Evolutionary conservation across 768 basidiomycete genomes (phyloP).

Genomic region (Boletus sp.): DNA sequence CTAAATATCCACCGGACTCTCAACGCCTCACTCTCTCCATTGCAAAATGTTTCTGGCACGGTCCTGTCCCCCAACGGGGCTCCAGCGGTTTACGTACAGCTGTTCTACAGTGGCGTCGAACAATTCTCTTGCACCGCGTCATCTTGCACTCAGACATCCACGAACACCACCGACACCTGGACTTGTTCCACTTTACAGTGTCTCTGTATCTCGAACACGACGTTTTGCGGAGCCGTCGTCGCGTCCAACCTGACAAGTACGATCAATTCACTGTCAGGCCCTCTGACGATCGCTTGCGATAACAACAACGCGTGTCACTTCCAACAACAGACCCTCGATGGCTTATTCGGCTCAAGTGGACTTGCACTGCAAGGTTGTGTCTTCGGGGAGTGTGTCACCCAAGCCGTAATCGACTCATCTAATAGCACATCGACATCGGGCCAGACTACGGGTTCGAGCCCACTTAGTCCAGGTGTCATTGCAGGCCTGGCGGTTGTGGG

Average conservation of each 20-base stretch:
- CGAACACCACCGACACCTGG: constrained; percentile 50
- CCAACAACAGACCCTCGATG: constrained; percentile 64
- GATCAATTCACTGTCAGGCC: constrained; percentile 65
- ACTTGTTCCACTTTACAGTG: constrained; percentile 73
- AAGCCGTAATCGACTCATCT: constrained; percentile 68
- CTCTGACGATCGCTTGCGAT: constrained; percentile 68
- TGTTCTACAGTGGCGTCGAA: constrained; percentile 79
- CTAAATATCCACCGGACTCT: constrained; percentile 80
- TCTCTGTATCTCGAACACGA: constrained; percentile 62
- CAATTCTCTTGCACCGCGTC: constrained; percentile 85
- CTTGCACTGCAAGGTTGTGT: constrained; percentile 71
- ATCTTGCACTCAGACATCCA: constrained; percentile 62
- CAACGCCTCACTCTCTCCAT: constrained; percentile 65
- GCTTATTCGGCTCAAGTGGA: constrained; percentile 71
- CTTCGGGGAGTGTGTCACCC: constrained; percentile 88
- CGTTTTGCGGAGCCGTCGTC: constrained; percentile 68
- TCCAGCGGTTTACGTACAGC: constrained; percentile 60
- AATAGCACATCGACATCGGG: constrained; percentile 36
- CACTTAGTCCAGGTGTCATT: constrained; percentile 80
- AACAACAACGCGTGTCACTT: constrained; percentile 68
- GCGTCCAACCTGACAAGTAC: constrained; percentile 51
- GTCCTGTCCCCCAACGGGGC: constrained; percentile 48
- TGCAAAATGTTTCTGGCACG: constrained; percentile 33
- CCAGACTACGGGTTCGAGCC: constrained; percentile 33
- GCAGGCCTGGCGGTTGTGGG: constrained; percentile 89